These are phyloP conservation scores for Sporothrix humicola DNA, from an alignment of 2,329 filamentous ascomycete species.

Conservation along the genomic window DNA sequence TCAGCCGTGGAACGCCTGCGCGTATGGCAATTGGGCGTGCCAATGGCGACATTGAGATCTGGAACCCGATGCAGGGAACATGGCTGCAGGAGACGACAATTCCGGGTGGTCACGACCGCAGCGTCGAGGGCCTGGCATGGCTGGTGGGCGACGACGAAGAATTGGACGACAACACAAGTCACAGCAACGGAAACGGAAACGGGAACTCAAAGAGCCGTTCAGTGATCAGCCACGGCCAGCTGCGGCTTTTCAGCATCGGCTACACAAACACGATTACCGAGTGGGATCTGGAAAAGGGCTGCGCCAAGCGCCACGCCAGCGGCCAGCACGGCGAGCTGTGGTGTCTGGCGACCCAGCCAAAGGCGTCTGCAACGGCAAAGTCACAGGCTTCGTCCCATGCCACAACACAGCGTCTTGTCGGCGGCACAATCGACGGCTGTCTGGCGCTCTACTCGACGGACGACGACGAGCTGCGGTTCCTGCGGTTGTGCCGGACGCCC, in stretches of 20 bases:
- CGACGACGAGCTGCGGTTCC: constrained; percentile 80
- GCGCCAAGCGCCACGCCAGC: constrained; percentile 79
- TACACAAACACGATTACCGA: constrained; percentile 92
- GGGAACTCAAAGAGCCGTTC: constrained; percentile 55
- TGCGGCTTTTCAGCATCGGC: constrained; percentile 94
- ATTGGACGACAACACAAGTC: constrained; percentile 55
- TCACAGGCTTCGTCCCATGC: constrained; percentile 38
- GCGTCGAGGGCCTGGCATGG: constrained; percentile 91
- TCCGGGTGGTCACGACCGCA: constrained; percentile 80
- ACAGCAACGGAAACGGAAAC: constrained; percentile 48
- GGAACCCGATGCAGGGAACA: constrained; percentile 81
- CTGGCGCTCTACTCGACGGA: constrained; percentile 86
- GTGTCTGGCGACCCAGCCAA: constrained; percentile 89
- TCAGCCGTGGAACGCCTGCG: constrained; percentile 63
- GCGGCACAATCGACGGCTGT: constrained; percentile 88
- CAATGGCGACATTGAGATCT: constrained; percentile 97
- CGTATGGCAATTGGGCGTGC: constrained; percentile 88
- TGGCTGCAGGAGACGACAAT: constrained; percentile 94
- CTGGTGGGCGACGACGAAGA: constrained; percentile 81
- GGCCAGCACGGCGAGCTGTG: constrained; percentile 96
- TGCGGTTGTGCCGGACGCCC: constrained; percentile 67
- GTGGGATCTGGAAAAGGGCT: constrained; percentile 85
- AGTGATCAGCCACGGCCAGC: constrained; percentile 65
- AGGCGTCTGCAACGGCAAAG: constrained; percentile 43
- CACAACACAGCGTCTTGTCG: constrained; percentile 68